These are phyloP conservation scores for Trametes hirsuta DNA, from an alignment of 1,284 basidiomycete genomes.

Conservation along the genomic window DNA sequence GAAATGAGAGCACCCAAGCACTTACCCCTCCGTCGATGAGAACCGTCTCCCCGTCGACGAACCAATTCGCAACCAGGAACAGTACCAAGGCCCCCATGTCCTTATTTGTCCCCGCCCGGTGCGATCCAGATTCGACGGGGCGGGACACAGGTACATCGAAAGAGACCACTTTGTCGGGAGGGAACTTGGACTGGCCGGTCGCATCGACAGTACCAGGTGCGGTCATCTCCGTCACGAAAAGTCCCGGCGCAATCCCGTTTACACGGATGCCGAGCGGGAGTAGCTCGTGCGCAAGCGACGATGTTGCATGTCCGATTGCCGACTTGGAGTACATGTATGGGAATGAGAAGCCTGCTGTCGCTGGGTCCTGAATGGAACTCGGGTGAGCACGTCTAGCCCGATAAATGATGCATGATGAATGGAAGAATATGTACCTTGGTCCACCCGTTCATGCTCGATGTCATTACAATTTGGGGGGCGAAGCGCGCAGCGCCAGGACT, in stretches of 20 bases:
- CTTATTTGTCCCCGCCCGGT: conserved; percentile 41
- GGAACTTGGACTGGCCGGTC: conserved; percentile 37
- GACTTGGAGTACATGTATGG: conserved; percentile 56
- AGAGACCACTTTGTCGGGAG: conserved; percentile 23
- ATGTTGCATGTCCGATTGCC: conserved; percentile 52
- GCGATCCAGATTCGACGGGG: conserved; percentile 14
- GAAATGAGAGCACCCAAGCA: conserved; percentile 4
- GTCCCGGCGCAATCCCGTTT: conserved; percentile 54
- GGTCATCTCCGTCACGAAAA: conserved; percentile 42
- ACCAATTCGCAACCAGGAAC: conserved; percentile 52
- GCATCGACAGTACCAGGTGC: conserved; percentile 36
- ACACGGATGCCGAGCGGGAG: conserved; percentile 57
- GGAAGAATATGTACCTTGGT: conserved; percentile 40
- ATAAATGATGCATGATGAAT: not conserved
- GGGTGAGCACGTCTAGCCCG: not conserved
- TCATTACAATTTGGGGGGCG: conserved; percentile 54
- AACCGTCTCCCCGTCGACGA: conserved; percentile 55
- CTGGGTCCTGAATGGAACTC: conserved; percentile 39
- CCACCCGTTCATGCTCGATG: conserved; percentile 58
- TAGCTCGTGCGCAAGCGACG: conserved; percentile 53
- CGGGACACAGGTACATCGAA: conserved; percentile 42
- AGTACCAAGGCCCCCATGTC: conserved; percentile 51
- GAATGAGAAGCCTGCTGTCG: conserved; percentile 44
- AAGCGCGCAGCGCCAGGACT: conserved; percentile 35
- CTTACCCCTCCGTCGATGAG: conserved; percentile 54